Base-by-base conservation (phyloP, 129 eudicot genomes). In the Flaveria robusta region DNA sequence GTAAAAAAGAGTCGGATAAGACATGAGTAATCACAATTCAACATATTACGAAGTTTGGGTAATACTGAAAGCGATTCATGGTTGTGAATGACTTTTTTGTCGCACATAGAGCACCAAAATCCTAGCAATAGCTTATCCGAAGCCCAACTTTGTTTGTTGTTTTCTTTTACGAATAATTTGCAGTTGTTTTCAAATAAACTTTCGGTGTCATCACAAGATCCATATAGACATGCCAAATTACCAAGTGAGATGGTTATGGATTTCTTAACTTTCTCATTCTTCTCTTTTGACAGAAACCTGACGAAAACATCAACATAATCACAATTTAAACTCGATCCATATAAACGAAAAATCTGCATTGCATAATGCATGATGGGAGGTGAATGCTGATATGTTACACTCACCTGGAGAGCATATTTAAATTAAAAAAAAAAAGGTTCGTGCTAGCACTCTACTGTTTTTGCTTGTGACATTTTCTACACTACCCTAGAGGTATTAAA, bases 101-200 rank as follows among this genome's bases (percentile, higher is more conserved):
- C 97, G 81, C 99, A 95, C 78, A 63, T 86, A 10, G 96, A 86
- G 72, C 99, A 95, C 92, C 92, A 87, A 81, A 95, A 91, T 74
- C 97, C 99, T 74, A 26, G 81, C 66, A 67, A 70, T 59, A 87
- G 81, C 74, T 72, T 74, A 76, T 86, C 82, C 18, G 55, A 49
- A 13, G 88, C 70, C 78, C 81, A 74, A 45, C 81, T 83, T 65
- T 79, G 76, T 79, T 78, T 89, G 75, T 74, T 66, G 9, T 69
- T 83, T 47, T 77, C 81, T 64, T 45, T 75, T 64, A 89, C 71
- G 79, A 77, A 95, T 50, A 95, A 74, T 78, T 81, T 91, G 85
- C 94, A 89, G 22, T 83, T 74, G 71, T 66, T 79, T 76, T 65
- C 50, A 42, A 9, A 58, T 19, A 52, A 56, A 46, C 66, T 77